A percentile compares a stretch with the other conserved stretches of the same genome.
These are phyloP conservation scores for Tylopilus intermedius DNA, from an alignment of 768 basidiomycete genomes.

Conservation along the genomic window DNA sequence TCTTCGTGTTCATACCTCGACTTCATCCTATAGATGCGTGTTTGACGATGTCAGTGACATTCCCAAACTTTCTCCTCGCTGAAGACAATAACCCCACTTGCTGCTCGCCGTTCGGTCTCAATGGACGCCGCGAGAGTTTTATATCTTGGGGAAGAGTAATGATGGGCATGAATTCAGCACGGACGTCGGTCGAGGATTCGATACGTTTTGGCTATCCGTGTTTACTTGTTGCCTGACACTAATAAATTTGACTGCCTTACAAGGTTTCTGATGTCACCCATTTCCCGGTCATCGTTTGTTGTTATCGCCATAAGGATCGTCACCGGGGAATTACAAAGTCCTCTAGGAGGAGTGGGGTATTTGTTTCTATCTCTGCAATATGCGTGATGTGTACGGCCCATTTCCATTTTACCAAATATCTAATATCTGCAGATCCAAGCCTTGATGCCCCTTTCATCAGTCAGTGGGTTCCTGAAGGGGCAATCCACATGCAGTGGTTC, in stretches of 20 bases:
- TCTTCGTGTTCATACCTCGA: not conserved
- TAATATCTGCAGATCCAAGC: no score
- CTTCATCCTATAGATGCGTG: not conserved
- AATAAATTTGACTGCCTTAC: not conserved
- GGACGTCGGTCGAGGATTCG: slow-evolving; percentile 4
- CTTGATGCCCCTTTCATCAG: no score
- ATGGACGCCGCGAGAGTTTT: slow-evolving; percentile 9
- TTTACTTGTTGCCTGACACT: slow-evolving; percentile 11
- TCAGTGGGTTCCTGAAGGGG: no score
- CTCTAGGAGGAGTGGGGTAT: no score
- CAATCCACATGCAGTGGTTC: no score
- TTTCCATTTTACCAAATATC: no score
- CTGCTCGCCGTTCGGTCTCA: slow-evolving; percentile 6
- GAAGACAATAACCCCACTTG: not conserved
- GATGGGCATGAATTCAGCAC: slow-evolving; percentile 11
- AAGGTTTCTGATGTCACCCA: not conserved
- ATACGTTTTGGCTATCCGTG: slow-evolving; percentile 6
- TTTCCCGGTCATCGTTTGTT: not conserved
- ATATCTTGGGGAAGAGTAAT: slow-evolving; percentile 4
- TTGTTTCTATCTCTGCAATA: not conserved
- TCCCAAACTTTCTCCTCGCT: not conserved
- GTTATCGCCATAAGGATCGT: not conserved
- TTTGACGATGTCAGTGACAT: not conserved
- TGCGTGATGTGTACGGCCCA: not conserved
- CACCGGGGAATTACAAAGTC: not conserved